Evolutionary conservation across 163 green algal genomes (phyloP), one percentile per base, ranked within the genome.

Genomic region (Scenedesmus sp.): DNA sequence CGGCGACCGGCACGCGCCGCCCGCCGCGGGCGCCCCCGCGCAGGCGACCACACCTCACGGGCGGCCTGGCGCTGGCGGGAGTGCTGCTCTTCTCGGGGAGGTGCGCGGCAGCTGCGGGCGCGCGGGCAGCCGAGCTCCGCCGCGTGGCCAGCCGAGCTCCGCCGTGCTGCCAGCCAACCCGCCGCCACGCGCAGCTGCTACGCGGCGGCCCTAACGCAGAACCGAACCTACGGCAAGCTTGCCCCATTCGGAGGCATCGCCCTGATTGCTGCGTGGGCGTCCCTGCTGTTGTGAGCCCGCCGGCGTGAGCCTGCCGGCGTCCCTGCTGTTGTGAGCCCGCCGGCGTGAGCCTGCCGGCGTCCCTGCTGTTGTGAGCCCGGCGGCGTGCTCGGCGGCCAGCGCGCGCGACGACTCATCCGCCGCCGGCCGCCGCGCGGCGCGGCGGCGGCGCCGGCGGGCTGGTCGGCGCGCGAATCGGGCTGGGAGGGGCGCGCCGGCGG

Each of bases 1-100:
- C n/a, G n/a, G n/a, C n/a, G n/a, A n/a, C n/a, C n/a, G n/a, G n/a
- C n/a, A n/a, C n/a, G n/a, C n/a, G n/a, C n/a, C n/a, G n/a, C n/a
- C 39, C 10, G 39, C 39, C 10, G 39, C 10, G 39, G 6, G 39
- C 39, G 39, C 10, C 10, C 10, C 7, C 39, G 13, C 29, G 65
- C 67, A 76, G 67, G 67, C 20, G 67, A 22, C 67, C 67, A 45
- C 64, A 76, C 51, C 39, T 76, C 18, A 76, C 67, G 36, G 67
- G 67, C 22, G 47, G 47, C 2, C 51, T 76, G 4, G 67, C 67
- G 13, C 31, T 76, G 11, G 51, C 67, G 50, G 67, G 67, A 0
- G 67, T 76, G 31, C 51, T 76, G 34, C 51, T 76, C 10, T 76
- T 76, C 34, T 64, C 47, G 26, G 67, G 67, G 50, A 76, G 67